A percentile compares a stretch with the other conserved stretches of the same genome.
phyloP scores from a whole-genome alignment of 768 basidiomycete species.

The Lyophyllum shimeji region DNA sequence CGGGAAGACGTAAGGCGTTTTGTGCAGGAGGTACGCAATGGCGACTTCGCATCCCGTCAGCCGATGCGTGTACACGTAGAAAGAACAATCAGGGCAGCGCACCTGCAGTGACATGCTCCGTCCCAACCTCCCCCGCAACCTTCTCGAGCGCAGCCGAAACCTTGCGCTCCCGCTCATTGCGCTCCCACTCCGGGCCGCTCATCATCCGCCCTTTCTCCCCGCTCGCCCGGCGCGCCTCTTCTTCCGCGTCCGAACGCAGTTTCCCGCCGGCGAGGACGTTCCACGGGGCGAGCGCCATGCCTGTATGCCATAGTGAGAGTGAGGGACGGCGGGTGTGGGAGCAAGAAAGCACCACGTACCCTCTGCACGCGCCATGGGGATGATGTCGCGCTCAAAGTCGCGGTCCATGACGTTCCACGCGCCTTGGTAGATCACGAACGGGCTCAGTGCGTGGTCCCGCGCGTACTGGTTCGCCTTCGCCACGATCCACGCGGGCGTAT shows the following conservation, averaged over 20 bases:
- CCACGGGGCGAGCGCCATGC: constrained; percentile 34
- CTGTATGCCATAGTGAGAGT: constrained; percentile 29
- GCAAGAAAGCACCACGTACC: background rate
- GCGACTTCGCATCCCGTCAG: constrained; percentile 42
- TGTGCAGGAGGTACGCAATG: constrained; percentile 55
- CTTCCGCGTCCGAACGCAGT: constrained; percentile 53
- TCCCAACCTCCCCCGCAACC: constrained; percentile 44
- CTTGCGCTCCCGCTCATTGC: constrained; percentile 41
- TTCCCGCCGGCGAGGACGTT: constrained; percentile 38
- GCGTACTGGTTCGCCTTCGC: constrained; percentile 47
- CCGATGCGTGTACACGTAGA: constrained; percentile 13
- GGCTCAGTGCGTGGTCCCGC: constrained; percentile 27
- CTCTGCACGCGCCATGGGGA: constrained; percentile 14
- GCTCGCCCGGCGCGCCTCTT: constrained; percentile 22
- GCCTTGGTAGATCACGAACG: constrained; percentile 11
- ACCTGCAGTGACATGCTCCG: constrained; percentile 29
- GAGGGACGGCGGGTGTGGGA: constrained; percentile 16
- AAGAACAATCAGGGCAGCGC: background rate
- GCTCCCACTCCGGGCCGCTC: constrained; percentile 36
- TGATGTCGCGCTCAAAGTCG: constrained; percentile 15
- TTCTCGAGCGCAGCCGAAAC: constrained; percentile 46
- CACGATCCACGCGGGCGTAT: constrained; percentile 45
- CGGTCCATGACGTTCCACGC: constrained; percentile 14
- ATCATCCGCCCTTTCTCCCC: constrained; percentile 40
- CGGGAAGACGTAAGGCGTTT: constrained; percentile 51